These are phyloP conservation scores for Knoxia roxburghii DNA, from an alignment of 257 asterid genomes.

Conservation along the genomic window DNA sequence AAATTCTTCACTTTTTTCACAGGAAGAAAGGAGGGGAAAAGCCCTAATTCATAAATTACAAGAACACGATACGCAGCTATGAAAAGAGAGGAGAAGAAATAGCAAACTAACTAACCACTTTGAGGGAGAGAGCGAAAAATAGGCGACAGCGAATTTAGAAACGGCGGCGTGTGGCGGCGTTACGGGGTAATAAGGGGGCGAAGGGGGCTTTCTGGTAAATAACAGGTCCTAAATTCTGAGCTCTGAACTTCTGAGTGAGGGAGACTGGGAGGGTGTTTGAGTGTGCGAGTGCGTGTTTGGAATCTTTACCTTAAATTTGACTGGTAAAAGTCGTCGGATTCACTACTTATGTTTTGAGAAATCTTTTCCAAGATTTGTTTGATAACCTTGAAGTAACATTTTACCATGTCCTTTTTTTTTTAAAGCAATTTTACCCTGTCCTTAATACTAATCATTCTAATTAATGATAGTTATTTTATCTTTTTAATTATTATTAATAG, in stretches of 20 bases:
- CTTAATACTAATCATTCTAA: too few relatives aligned
- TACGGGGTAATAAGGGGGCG: not conserved
- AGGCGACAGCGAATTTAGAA: not conserved
- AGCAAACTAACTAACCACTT: not conserved
- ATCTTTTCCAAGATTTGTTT: too few relatives aligned
- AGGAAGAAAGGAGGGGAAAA: not conserved
- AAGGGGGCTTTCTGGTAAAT: not conserved
- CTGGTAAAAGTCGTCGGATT: not conserved
- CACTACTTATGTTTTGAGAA: not conserved
- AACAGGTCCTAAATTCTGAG: not conserved
- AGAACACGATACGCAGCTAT: not conserved
- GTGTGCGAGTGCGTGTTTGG: not conserved
- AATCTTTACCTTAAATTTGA: not conserved
- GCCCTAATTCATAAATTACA: not conserved
- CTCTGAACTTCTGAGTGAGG: not conserved
- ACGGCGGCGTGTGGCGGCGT: not conserved
- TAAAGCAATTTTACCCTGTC: too few relatives aligned
- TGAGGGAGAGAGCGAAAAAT: not conserved
- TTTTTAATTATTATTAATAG: too few relatives aligned
- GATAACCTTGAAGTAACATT: too few relatives aligned
- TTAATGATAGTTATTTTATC: too few relatives aligned
- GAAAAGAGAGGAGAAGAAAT: not conserved
- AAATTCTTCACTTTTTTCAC: not conserved
- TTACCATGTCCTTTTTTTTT: too few relatives aligned
- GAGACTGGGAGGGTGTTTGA: not conserved